These are phyloP conservation scores for Aspergillus sp. DNA, from an alignment of 2,329 filamentous ascomycete genomes.

Conservation along the genomic window DNA sequence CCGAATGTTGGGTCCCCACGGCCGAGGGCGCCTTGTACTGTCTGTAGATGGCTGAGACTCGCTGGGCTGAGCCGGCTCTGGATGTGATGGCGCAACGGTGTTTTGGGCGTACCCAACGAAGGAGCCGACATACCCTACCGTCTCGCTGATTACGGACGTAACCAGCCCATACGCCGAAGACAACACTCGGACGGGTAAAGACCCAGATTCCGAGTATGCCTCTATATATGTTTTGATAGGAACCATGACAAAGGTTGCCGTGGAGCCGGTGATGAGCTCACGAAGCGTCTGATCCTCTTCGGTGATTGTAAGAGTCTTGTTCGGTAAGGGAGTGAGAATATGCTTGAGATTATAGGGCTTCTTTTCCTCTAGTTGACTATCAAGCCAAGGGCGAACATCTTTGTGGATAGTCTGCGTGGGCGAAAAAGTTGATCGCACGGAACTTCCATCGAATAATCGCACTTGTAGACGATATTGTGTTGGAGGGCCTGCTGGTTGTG, in stretches of 20 bases:
- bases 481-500: slow-evolving; percentile 23
- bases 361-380: slow-evolving; percentile 59
- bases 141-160: slow-evolving; percentile 43
- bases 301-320: slow-evolving; percentile 67
- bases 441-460: slow-evolving; percentile 79
- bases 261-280: slow-evolving; percentile 73
- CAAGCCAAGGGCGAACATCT: slow-evolving; percentile 76
- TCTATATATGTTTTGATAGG: slow-evolving; percentile 64
- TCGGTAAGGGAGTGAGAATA: slow-evolving; percentile 75
- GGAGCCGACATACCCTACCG: slow-evolving; percentile 44
- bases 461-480: slow-evolving; percentile 67
- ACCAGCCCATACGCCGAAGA: slow-evolving; percentile 44
- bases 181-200: slow-evolving; percentile 43
- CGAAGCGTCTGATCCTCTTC: slow-evolving; percentile 71
- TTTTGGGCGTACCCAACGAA: slow-evolving; percentile 43
- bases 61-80: slow-evolving; percentile 9
- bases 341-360: slow-evolving; percentile 80
- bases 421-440: slow-evolving; percentile 70
- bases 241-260: slow-evolving; percentile 78
- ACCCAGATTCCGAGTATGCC: slow-evolving; percentile 52
- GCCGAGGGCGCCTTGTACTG: slow-evolving; percentile 16
- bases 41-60: slow-evolving; percentile 7
- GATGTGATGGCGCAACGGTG: slow-evolving; percentile 14
- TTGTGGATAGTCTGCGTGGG: slow-evolving; percentile 60
- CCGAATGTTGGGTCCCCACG: slow-evolving; percentile 43